Percentiles rank a stretch among this genome's conserved stretches.
Conservation (phyloP, 768 basidiomycete genomes). For the Sarcodon sp. region DNA sequence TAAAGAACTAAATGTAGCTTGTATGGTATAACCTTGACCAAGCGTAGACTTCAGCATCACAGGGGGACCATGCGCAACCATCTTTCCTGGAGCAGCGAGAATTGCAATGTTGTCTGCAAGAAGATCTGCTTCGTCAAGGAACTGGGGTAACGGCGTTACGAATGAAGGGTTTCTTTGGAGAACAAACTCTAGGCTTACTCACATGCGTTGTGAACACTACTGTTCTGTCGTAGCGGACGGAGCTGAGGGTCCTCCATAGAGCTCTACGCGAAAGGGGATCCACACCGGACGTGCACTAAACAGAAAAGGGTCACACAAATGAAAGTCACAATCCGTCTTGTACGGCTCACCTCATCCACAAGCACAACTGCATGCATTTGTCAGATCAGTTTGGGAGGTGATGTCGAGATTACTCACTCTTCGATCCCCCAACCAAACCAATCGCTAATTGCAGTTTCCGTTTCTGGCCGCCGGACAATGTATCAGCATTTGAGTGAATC, state of each 20-base stretch:
- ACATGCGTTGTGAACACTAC: constrained; percentile 76
- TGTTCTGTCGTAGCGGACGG: constrained; percentile 50
- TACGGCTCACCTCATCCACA: constrained; percentile 11
- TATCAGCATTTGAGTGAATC: constrained; percentile 49
- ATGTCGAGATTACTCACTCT: constrained; percentile 27
- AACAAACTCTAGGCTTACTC: constrained; percentile 11
- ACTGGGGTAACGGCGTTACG: constrained; percentile 21
- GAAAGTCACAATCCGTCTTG: constrained; percentile 16
- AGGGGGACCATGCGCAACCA: constrained; percentile 63
- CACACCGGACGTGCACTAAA: constrained; percentile 60
- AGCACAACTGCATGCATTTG: constrained; percentile 8
- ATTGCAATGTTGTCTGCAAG: constrained; percentile 68
- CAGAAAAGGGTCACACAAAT: constrained; percentile 18
- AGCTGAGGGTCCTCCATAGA: constrained; percentile 63
- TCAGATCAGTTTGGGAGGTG: neutral
- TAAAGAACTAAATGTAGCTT: constrained; percentile 28
- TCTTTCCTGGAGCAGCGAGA: constrained; percentile 60
- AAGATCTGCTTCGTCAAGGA: constrained; percentile 71
- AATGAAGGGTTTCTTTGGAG: neutral
- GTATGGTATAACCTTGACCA: constrained; percentile 58
- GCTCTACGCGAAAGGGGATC: constrained; percentile 72
- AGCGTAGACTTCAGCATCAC: constrained; percentile 60
- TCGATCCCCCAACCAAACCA: constrained; percentile 65
- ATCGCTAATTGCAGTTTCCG: constrained; percentile 76
- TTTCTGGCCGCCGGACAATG: constrained; percentile 72